Percentiles rank a stretch among this genome's conserved stretches.
phyloP scores from a whole-genome alignment of 2,329 filamentous ascomycete genomes.

The Xylaria hypoxylon region DNA sequence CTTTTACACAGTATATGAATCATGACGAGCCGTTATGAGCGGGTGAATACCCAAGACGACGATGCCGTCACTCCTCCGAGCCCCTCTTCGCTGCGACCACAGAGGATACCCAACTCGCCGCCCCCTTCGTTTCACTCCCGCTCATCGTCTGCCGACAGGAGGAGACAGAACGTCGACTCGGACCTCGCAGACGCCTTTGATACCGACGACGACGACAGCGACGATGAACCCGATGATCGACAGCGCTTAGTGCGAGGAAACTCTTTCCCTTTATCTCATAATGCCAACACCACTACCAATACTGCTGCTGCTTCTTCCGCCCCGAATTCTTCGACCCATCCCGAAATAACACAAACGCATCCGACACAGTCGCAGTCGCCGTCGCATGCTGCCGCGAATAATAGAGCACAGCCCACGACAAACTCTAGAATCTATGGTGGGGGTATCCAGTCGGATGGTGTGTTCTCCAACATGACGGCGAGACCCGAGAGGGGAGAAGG shows the following conservation, averaged over 20 bases:
- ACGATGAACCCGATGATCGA: constrained; percentile 81
- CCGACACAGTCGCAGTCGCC: constrained; percentile 44
- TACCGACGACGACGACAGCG: constrained; percentile 77
- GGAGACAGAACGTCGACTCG: constrained; percentile 69
- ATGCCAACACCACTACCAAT: too few relatives aligned
- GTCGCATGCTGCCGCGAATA: not conserved
- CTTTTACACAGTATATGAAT: constrained; percentile 32
- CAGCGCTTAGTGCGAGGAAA: constrained; percentile 84
- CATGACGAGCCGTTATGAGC: constrained; percentile 69
- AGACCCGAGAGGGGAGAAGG: constrained; percentile 84
- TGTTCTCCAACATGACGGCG: constrained; percentile 94
- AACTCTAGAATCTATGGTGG: constrained; percentile 71
- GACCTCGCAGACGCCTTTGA: constrained; percentile 95
- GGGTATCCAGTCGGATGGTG: constrained; percentile 87
- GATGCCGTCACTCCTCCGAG: constrained; percentile 55
- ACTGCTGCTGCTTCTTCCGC: constrained; percentile 28
- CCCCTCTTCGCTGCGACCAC: constrained; percentile 49
- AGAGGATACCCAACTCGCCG: constrained; percentile 67
- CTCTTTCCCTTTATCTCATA: constrained; percentile 50
- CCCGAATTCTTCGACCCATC: constrained; percentile 36
- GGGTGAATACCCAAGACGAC: constrained; percentile 70
- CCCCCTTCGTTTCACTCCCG: constrained; percentile 91
- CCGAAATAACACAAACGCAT: constrained; percentile 39
- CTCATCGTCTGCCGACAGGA: constrained; percentile 72
- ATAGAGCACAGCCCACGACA: constrained; percentile 41